Base-by-base conservation (phyloP, 768 basidiomycete species). In the Boletus subcaerulescens region DNA sequence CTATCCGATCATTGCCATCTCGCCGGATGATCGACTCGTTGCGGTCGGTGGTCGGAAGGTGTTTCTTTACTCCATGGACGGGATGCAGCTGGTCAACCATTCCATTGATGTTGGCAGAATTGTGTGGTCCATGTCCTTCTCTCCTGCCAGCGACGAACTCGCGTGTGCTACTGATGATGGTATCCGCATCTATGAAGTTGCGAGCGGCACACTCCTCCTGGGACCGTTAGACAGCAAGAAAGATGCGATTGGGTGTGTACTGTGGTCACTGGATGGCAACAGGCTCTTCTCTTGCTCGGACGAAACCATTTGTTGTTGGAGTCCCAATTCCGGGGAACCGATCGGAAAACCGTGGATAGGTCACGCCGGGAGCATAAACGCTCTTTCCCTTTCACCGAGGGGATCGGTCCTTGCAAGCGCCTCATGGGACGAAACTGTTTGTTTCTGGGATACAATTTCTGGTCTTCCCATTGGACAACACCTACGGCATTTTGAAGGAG, bases 241-340 rank as follows among this genome's bases (percentile, higher is more conserved):
- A 12, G 22, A 17, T 14, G 4, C 8, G 2, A 17, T 44, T 9
- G 0, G 14, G 0, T 13, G 24, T 14, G 17, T 63, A 5, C n/a
- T 48, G 4, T 64, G 63, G 62, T 57, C 63, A 15, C 46, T 0
- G 4, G 59, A 61, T 32, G 62, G 62, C 6, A 51, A 22, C 32
- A 50, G 7, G 4, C 18, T 64, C 13, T 61, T 53, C 45, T 54
- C 59, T 29, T 14, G 5, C 2, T 50, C 48, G 0, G 22, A 48
- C 18, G 11, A 49, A 15, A 40, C 48, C 0, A 61, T 58, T 40
- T 43, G 41, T 10, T 52, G 49, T 11, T 64, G 62, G 63, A 18
- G 51, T 13, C 9, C 45, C 1, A 10, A 18, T 2, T 44, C 56
- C 11, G 54, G 56, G 3, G 4, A 44, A 22, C 42, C 11, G 14